Evolutionary conservation across 306 rosid species (phyloP).

Genomic region (Dryas drummondii): DNA sequence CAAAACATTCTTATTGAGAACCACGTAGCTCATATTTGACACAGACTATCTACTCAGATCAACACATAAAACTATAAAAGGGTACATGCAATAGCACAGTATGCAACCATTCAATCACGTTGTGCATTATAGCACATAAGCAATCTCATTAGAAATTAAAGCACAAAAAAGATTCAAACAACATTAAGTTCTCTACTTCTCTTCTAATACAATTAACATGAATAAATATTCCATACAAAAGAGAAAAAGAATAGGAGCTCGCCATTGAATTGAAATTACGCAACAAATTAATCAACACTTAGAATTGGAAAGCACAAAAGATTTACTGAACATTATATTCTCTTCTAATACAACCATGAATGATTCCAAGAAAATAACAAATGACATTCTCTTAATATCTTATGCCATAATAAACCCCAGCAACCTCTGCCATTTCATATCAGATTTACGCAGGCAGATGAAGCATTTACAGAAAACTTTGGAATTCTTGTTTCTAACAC

Average conservation of each 20-base stretch:
- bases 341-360: background rate
- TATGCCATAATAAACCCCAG: background rate
- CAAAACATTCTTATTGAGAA: background rate
- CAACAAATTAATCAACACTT: background rate
- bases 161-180: background rate
- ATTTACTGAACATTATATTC: no score
- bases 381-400: background rate
- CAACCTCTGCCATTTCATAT: background rate
- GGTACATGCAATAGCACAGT: background rate
- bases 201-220: background rate
- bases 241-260: background rate
- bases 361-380: background rate
- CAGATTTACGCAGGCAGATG: background rate
- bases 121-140: background rate
- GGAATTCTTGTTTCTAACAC: background rate
- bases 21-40: background rate
- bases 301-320: no score
- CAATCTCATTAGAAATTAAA: background rate
- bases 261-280: background rate
- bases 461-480: background rate
- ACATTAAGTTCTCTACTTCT: background rate
- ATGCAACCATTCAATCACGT: background rate
- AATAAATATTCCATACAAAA: slow-evolving; percentile 1
- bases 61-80: background rate
- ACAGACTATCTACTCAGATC: background rate